Base-by-base conservation (phyloP, 228 moss, liverwort and hornwort genomes). In the Sphagnum fallax region DNA sequence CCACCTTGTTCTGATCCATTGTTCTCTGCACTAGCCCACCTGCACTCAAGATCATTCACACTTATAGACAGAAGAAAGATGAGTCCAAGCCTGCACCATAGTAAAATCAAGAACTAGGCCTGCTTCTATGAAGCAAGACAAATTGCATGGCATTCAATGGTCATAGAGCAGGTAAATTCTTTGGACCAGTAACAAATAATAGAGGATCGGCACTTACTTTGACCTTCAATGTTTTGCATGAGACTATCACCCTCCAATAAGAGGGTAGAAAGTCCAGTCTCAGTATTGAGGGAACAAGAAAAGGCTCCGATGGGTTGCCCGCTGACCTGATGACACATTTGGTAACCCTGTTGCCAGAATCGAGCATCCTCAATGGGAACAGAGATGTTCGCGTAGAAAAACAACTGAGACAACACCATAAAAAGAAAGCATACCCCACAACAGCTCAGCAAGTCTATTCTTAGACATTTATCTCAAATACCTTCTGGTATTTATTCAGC, bases 281-380 rank as follows among this genome's bases (percentile, higher is more conserved):
- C 77, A 71, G 72, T 79, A 68, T 64, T 5, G 60, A 73, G 67
- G 73, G 65, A 62, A 71, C 77, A 75, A 61, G 77, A 75, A 51
- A 69, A 55, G 12, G 72, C 69, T 67, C 75, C 83, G 66, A 72
- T 67, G 70, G 72, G 69, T 32, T 32, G 32, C 32, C 32, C 32
- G 32, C 32, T 32, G 73, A 66, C 75, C 71, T 69, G 77, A 53
- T 81, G 77, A 49, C 89, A 87, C 64, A 98, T 63, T 73, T 79
- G 89, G 78, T 90, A 98, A 49, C 90, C 92, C 69, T 81, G 90
- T 67, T 90, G 82, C 98, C 98, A 98, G 76, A 98, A 98, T 59
- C 85, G 88, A 72, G 93, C 90, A 83, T 98, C 82, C 72, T 94
- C 98, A 68, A 98, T 86, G 10, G 94, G 87, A 72, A 94, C 86